Percentiles rank a stretch among this genome's conserved stretches.
Evolutionary conservation across 192 early-diverging fungal genomes (phyloP).

Genomic region (Mycoemilia scoparia): DNA sequence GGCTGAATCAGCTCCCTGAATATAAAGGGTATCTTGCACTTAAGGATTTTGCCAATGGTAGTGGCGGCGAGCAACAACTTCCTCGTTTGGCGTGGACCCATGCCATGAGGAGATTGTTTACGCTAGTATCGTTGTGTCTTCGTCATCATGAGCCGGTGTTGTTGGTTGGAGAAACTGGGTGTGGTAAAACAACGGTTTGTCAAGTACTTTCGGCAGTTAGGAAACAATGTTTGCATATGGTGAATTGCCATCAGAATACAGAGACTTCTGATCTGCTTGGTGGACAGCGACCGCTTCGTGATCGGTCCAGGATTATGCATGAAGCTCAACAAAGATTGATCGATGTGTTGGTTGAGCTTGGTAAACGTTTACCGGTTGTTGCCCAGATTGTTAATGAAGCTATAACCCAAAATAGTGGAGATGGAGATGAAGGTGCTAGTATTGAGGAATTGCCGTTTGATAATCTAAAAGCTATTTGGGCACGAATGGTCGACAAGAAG

Average conservation of each 20-base stretch:
- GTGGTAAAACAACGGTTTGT: constrained; percentile 95
- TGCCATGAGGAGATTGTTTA: constrained; percentile 79
- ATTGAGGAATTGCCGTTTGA: no score
- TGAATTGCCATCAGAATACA: constrained; percentile 94
- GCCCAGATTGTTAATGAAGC: constrained; percentile 4
- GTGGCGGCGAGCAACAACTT: neutral
- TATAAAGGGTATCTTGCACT: constrained; percentile 11
- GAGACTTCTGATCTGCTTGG: constrained; percentile 91
- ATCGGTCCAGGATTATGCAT: constrained; percentile 35
- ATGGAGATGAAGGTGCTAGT: constrained; percentile 1
- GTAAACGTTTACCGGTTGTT: neutral
- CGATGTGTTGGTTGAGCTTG: neutral
- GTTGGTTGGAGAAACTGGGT: constrained; percentile 95
- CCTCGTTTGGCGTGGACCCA: constrained; percentile 77
- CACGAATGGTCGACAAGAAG: no score
- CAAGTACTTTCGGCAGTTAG: constrained; percentile 68
- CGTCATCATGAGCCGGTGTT: constrained; percentile 76
- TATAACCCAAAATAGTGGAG: constrained; percentile 5
- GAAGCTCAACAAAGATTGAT: constrained; percentile 29
- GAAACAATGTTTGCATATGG: constrained; percentile 49
- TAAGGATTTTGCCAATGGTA: no score
- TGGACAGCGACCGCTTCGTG: constrained; percentile 77
- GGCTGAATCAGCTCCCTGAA: constrained; percentile 19
- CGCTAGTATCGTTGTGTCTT: constrained; percentile 63
- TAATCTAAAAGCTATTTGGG: no score